These are phyloP conservation scores for Cladobotryum mycophilum DNA, from an alignment of 2,329 filamentous ascomycete genomes.

Conservation along the genomic window DNA sequence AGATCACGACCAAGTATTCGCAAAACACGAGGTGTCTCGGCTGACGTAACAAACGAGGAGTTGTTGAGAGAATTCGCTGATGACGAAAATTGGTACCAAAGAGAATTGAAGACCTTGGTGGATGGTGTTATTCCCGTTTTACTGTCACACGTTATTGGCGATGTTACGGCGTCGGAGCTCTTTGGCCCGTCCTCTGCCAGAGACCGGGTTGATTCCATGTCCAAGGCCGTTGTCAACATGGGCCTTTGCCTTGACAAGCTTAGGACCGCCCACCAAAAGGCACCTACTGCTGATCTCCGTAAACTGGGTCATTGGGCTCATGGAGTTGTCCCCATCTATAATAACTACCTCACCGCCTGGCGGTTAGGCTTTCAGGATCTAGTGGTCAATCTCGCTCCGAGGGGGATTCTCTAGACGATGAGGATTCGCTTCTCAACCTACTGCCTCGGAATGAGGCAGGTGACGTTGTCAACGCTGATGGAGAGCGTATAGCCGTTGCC, in stretches of 20 bases:
- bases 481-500: conserved; percentile 88
- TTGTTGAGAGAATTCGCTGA: conserved; percentile 72
- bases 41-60: conserved; percentile 64
- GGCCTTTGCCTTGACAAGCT: conserved; percentile 82
- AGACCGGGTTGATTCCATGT: conserved; percentile 55
- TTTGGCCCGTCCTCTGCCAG: conserved; percentile 53
- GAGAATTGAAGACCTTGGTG: conserved; percentile 86
- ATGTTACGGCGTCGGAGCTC: conserved; percentile 57
- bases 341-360: conserved; percentile 83
- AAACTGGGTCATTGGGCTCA: conserved; percentile 77
- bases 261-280: conserved; percentile 70
- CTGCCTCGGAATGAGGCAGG: conserved; percentile 58
- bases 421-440: conserved; percentile 53
- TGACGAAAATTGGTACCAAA: conserved; percentile 82
- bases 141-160: conserved; percentile 74
- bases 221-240: conserved; percentile 89
- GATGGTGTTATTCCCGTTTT: conserved; percentile 94
- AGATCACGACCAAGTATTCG: conserved; percentile 74
- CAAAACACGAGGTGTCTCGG: conserved; percentile 60
- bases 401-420: conserved; percentile 48
- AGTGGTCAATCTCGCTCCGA: conserved; percentile 83
- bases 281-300: conserved; percentile 67
- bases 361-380: conserved; percentile 90
- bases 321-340: conserved; percentile 69
- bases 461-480: conserved; percentile 64